Base-by-base conservation (phyloP, 345 rosid genomes). In the Citrus hindsii region DNA sequence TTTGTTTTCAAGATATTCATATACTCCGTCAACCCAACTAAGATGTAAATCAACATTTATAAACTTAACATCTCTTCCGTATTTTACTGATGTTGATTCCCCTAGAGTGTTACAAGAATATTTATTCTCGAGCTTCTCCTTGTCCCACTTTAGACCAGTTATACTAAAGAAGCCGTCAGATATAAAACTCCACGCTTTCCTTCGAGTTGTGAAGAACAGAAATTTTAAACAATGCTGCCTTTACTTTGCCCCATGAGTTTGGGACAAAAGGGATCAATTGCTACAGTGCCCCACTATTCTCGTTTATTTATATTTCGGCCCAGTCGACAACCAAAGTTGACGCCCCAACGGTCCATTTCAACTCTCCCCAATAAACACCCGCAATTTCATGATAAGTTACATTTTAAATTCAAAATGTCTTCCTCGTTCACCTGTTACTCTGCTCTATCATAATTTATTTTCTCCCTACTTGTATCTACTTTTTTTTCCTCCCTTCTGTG, bases 81-180 rank as follows among this genome's bases (percentile, higher is more conserved):
- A 6, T 6, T 35, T 35, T 35, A 0, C 38, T 0, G 7, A 6
- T 6, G 8, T 6, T 6, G 5, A 37, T 37, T 37, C 2, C 0
- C 40, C 9, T 32, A 1, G 1, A 7, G 40, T 37, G 9, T 37
- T 37, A 37, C 2, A 7, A 37, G 86, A 30, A 61, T 82, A 83
- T 69, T 82, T 70, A 53, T 78, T 85, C 81, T 89, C 85, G 27
- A 87, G 84, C 70, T 83, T 89, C 63, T 87, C 89, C 67, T 46
- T 82, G 55, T 84, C 89, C 89, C 89, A 90, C 74, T 58, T 82
- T 37, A 84, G 67, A 24, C 87, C 85, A 2, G 88, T 85, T 75
- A 81, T 79, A 48, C 67, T 79, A 77, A 55, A 56, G 79, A 91
- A 88, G 13, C 73, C 88, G 46, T 84, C 82, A 68, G 80, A 76